Evolutionary conservation across 371 early-diverging fungal genomes (phyloP).

Genomic region (Syncephalastrum contaminatum): DNA sequence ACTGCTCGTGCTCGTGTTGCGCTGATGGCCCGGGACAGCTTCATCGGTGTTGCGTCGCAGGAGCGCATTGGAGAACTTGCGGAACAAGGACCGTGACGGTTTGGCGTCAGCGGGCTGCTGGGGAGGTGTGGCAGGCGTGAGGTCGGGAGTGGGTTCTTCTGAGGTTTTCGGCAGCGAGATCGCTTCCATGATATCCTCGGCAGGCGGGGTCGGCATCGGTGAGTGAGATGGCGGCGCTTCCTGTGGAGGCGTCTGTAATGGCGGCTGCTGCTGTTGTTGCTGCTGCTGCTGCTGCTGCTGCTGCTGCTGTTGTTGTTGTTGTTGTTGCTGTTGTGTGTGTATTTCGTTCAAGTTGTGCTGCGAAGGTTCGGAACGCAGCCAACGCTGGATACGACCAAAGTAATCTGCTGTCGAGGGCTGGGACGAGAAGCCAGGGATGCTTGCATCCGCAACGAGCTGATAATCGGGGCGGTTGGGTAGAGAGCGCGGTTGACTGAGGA

Average conservation of each 20-base stretch:
- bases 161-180: no score
- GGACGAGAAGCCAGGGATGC: slow-evolving; percentile 25
- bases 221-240: no score
- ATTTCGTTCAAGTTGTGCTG: slow-evolving; percentile 28
- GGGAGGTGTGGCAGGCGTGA: background rate
- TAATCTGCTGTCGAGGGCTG: slow-evolving; percentile 38
- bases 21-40: background rate
- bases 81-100: slow-evolving; percentile 12
- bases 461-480: slow-evolving; percentile 17
- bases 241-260: no score
- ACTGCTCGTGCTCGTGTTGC: slow-evolving; percentile 3
- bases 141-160: no score
- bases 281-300: slow-evolving; percentile 8
- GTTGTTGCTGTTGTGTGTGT: slow-evolving; percentile 8
- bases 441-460: slow-evolving; percentile 17
- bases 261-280: background rate
- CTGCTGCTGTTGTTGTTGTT: slow-evolving; percentile 4
- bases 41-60: slow-evolving; percentile 10
- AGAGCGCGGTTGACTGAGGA: slow-evolving; percentile 8
- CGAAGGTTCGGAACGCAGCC: slow-evolving; percentile 44
- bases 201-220: no score
- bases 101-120: background rate
- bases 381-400: slow-evolving; percentile 40
- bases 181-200: no score
- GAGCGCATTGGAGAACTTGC: slow-evolving; percentile 19